A percentile compares a stretch with the other conserved stretches of the same genome.
Evolutionary conservation across 2,329 filamentous ascomycete genomes (phyloP).

Genomic region (Alternaria longipes): DNA sequence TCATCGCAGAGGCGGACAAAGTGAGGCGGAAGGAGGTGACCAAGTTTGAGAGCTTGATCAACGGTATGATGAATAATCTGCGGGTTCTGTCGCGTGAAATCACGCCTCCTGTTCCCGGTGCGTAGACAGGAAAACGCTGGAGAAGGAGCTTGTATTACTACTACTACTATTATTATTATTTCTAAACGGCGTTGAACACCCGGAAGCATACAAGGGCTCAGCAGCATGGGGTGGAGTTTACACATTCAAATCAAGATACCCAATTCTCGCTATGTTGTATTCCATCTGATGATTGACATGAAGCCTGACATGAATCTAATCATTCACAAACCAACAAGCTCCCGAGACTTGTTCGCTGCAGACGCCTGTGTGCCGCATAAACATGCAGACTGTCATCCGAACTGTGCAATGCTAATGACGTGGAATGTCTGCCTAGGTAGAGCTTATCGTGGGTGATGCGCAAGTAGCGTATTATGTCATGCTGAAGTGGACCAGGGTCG

Average conservation of each 20-base stretch:
- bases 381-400: not conserved
- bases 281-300: constrained; percentile 7
- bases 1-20: constrained; percentile 72
- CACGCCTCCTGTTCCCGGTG: constrained; percentile 24
- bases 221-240: constrained; percentile 36
- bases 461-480: constrained; percentile 30
- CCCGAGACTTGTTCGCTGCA: not conserved
- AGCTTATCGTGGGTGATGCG: constrained; percentile 23
- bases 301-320: not conserved
- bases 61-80: constrained; percentile 76
- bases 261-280: constrained; percentile 25
- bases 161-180: not conserved
- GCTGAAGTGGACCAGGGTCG: constrained; percentile 25
- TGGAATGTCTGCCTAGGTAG: not conserved
- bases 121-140: not conserved
- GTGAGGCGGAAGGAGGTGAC: constrained; percentile 60
- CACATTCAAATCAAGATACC: constrained; percentile 45
- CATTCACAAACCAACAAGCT: not conserved
- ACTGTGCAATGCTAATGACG: constrained; percentile 3
- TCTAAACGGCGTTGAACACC: not conserved
- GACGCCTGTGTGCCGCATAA: not conserved
- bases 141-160: constrained; percentile 21
- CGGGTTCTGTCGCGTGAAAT: constrained; percentile 49
- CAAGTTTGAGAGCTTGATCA: constrained; percentile 69
- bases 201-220: not conserved